Percentiles rank a stretch among this genome's conserved stretches.
These are phyloP conservation scores for Backusella tarrabulga DNA, from an alignment of 192 early-diverging fungal genomes.

Conservation along the genomic window DNA sequence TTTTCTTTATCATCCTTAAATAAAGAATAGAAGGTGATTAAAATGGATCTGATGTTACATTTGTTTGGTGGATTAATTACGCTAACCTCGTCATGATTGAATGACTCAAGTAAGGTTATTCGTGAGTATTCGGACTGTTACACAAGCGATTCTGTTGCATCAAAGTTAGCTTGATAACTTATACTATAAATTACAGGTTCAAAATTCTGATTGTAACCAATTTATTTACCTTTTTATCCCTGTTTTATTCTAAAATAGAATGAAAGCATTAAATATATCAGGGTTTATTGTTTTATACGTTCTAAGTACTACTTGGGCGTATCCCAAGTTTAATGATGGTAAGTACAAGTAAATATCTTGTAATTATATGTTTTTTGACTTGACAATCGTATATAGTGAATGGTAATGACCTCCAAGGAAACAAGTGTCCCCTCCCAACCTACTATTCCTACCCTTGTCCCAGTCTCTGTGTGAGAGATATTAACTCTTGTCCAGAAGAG, in stretches of 20 bases:
- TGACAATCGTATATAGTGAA: constrained; percentile 38
- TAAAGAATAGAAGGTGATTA: not conserved
- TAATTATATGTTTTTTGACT: not conserved
- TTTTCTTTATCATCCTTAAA: not conserved
- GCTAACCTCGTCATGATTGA: not conserved
- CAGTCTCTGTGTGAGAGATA: constrained; percentile 45
- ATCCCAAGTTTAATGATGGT: not conserved
- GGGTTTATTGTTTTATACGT: not conserved
- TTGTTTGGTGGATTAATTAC: not conserved
- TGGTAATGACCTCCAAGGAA: constrained; percentile 41
- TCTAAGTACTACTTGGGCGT: not conserved
- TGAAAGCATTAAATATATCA: constrained; percentile 2
- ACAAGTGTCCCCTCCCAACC: constrained; percentile 41
- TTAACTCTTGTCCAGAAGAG: constrained; percentile 37
- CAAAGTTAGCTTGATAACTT: not conserved
- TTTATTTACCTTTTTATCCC: not conserved
- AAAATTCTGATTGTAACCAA: not conserved
- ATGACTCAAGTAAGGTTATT: not conserved
- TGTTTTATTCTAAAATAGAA: constrained; percentile 5
- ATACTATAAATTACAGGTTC: not conserved
- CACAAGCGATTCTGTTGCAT: not conserved
- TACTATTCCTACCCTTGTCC: constrained; percentile 45
- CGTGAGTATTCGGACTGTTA: not conserved
- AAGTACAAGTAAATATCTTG: not conserved
- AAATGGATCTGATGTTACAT: not conserved